Conservation (phyloP, 2,329 filamentous ascomycete genomes). For the Aspergillus versicolor region DNA sequence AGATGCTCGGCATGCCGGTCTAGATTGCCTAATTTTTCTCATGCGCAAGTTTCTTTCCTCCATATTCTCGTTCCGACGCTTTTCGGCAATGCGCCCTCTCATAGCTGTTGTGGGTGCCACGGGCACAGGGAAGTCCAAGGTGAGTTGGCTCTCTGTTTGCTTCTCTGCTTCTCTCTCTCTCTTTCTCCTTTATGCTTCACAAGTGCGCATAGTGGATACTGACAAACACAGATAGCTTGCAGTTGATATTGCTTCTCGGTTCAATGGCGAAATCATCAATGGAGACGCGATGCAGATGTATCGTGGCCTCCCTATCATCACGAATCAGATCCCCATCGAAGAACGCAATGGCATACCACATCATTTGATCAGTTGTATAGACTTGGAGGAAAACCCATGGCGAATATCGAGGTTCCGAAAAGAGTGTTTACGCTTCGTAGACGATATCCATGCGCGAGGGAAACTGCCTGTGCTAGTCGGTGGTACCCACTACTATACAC, state of each 20-base stretch:
- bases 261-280: constrained; percentile 94
- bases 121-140: constrained; percentile 90
- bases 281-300: constrained; percentile 99
- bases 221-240: constrained; percentile 64
- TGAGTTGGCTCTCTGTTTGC: constrained; percentile 41
- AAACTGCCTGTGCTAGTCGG: constrained; percentile 88
- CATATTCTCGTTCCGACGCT: constrained; percentile 19
- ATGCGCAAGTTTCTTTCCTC: constrained; percentile 31
- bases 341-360: constrained; percentile 82
- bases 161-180: not conserved
- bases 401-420: constrained; percentile 73
- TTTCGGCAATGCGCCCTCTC: constrained; percentile 54
- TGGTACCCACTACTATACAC: constrained; percentile 93
- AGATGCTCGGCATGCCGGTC: constrained; percentile 14
- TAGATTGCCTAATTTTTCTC: not conserved
- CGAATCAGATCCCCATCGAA: constrained; percentile 78
- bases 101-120: constrained; percentile 85
- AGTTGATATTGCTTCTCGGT: constrained; percentile 77
- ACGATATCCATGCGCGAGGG: constrained; percentile 74
- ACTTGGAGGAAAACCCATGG: constrained; percentile 77
- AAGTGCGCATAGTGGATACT: constrained; percentile 13
- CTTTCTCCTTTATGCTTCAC: not conserved
- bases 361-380: constrained; percentile 79
- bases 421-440: constrained; percentile 67
- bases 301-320: constrained; percentile 85